These are phyloP conservation scores for Phytophthora pluvialis DNA, from an alignment of 352 stramenopile species.

Conservation along the genomic window DNA sequence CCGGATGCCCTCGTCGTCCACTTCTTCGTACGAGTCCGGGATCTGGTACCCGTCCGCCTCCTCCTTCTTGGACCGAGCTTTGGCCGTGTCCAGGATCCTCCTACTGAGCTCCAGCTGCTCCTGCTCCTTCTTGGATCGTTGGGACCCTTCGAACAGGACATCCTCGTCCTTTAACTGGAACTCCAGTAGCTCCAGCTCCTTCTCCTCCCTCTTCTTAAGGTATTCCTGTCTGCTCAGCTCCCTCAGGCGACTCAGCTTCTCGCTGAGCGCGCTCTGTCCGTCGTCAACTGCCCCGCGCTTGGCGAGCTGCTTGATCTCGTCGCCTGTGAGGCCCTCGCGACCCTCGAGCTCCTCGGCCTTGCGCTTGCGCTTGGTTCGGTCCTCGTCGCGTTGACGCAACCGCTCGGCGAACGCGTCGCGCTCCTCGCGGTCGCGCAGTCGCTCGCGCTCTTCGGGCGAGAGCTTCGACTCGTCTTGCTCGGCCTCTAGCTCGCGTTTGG, in stretches of 20 bases:
- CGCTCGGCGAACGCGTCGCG: slow-evolving; percentile 86
- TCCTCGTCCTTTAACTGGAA: slow-evolving; percentile 79
- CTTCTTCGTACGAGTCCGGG: slow-evolving; percentile 96
- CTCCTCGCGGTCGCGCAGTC: slow-evolving; percentile 69
- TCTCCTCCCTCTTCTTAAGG: slow-evolving; percentile 97
- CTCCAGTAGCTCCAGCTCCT: slow-evolving; percentile 96
- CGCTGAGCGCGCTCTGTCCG: slow-evolving; percentile 41
- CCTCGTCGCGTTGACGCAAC: slow-evolving; percentile 78
- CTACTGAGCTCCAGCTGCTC: slow-evolving; percentile 87
- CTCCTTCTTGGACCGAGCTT: slow-evolving; percentile 61
- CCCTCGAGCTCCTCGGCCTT: slow-evolving; percentile 48
- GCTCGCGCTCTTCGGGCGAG: slow-evolving; percentile 52
- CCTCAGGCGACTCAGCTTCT: slow-evolving; percentile 82
- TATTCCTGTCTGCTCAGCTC: slow-evolving; percentile 96
- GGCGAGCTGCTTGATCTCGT: slow-evolving; percentile 87
- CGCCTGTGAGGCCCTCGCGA: slow-evolving; percentile 52
- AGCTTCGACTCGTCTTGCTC: slow-evolving; percentile 30
- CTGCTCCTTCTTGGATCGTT: slow-evolving; percentile 74
- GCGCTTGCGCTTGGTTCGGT: slow-evolving; percentile 67
- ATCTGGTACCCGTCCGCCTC: slow-evolving; percentile 93
- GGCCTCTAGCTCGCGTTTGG: slow-evolving; percentile 43
- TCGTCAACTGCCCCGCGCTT: slow-evolving; percentile 72
- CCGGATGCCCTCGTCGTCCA: slow-evolving; percentile 88
- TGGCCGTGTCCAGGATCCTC: slow-evolving; percentile 92
- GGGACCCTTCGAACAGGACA: slow-evolving; percentile 80